These are phyloP conservation scores for Melampsora medusae DNA, from an alignment of 1,284 basidiomycete species.

Conservation along the genomic window DNA sequence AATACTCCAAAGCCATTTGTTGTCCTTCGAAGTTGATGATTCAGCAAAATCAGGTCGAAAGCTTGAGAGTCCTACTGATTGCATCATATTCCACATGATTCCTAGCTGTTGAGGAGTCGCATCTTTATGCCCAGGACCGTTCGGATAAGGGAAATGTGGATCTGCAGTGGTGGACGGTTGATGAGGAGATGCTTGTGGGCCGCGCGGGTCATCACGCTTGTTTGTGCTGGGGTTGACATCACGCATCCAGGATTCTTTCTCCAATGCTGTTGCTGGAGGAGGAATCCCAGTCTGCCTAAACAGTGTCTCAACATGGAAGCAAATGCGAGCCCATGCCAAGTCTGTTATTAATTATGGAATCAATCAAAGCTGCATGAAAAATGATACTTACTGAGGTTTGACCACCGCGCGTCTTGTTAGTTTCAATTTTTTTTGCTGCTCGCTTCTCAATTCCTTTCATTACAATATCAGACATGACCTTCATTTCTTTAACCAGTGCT, in stretches of 20 bases:
- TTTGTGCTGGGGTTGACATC: background rate
- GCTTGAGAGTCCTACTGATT: background rate
- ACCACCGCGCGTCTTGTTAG: no score
- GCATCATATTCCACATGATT: slow-evolving; percentile 36
- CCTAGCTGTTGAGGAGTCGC: slow-evolving; percentile 7
- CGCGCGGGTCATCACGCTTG: no score
- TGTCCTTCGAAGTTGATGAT: background rate
- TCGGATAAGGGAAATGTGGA: slow-evolving; percentile 18
- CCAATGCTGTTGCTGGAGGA: slow-evolving; percentile 16
- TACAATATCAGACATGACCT: no score
- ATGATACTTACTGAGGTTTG: no score
- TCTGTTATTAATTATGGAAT: no score
- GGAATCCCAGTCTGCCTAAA: slow-evolving; percentile 12
- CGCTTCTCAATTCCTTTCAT: no score
- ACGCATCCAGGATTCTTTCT: slow-evolving; percentile 14
- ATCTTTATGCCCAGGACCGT: slow-evolving; percentile 16
- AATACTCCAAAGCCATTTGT: slow-evolving; percentile 17
- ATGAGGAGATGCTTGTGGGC: no score
- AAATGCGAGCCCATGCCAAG: slow-evolving; percentile 13
- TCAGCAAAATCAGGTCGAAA: slow-evolving; percentile 25
- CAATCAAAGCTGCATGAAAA: no score
- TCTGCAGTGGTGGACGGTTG: background rate
- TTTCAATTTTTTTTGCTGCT: no score
- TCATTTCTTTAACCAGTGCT: no score
- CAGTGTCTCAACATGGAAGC: slow-evolving; percentile 9